Conservation (phyloP, 148 eudicot species). For the Suaeda aralocaspica region DNA sequence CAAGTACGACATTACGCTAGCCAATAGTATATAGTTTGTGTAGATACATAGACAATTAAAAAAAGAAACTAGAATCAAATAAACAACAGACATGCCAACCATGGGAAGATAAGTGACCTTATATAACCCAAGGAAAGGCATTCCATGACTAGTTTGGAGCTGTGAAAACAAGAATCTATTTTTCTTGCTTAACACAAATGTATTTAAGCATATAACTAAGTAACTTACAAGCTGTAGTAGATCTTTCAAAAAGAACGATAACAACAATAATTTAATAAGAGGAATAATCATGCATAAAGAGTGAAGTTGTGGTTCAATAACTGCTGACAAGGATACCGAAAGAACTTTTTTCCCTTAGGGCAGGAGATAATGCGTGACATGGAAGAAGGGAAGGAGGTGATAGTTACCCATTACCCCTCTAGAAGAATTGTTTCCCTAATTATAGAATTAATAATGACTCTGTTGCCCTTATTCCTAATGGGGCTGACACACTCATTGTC, state of each 20-base stretch:
- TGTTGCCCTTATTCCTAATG: too few species aligned
- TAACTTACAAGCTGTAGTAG: too few species aligned
- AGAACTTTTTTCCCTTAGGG: background rate
- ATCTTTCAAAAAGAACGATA: background rate
- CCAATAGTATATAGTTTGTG: too few species aligned
- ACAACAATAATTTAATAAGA: background rate
- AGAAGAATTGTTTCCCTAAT: too few species aligned
- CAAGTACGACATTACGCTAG: too few species aligned
- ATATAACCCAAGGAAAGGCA: background rate
- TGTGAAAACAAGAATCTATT: background rate
- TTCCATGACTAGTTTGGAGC: background rate
- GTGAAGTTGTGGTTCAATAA: background rate
- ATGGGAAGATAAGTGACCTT: too few species aligned
- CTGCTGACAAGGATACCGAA: background rate
- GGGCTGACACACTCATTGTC: too few species aligned
- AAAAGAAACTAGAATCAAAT: background rate
- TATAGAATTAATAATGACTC: too few species aligned
- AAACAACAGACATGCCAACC: background rate
- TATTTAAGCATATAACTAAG: conserved; percentile 1
- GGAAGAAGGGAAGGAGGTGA: too few species aligned
- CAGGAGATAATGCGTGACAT: too few species aligned
- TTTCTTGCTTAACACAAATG: background rate
- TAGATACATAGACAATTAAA: background rate
- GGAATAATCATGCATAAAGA: background rate
- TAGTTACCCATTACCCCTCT: too few species aligned